These are phyloP conservation scores for Fusarium sp. DNA, from an alignment of 2,329 filamentous ascomycete genomes.

Conservation along the genomic window DNA sequence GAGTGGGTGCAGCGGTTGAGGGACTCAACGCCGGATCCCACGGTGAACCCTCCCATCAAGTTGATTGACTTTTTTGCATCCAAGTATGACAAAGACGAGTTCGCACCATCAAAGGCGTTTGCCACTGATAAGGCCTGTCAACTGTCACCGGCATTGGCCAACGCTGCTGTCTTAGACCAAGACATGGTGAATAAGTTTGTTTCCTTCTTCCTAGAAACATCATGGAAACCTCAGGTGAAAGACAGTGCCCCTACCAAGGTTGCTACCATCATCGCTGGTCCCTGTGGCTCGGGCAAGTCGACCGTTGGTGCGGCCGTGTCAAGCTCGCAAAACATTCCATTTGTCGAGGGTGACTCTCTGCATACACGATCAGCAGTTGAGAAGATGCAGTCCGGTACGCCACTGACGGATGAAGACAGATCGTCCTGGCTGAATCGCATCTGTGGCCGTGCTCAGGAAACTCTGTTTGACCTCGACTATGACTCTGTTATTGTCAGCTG, in stretches of 20 bases:
- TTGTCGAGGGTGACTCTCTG: conserved; percentile 59
- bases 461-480: conserved; percentile 48
- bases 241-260: conserved; percentile 33
- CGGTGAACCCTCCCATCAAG: conserved; percentile 66
- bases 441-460: conserved; percentile 40
- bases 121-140: conserved; percentile 57
- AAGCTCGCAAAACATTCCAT: conserved; percentile 49
- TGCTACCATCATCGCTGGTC: conserved; percentile 56
- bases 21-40: conserved; percentile 60
- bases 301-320: conserved; percentile 55
- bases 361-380: conserved; percentile 53
- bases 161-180: conserved; percentile 52
- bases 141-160: conserved; percentile 62
- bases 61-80: conserved; percentile 66
- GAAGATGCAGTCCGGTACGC: conserved; percentile 50
- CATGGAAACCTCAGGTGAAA: conserved; percentile 55
- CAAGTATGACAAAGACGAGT: conserved; percentile 59
- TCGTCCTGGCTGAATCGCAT: conserved; percentile 51
- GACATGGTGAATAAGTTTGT: conserved; percentile 58
- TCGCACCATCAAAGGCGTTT: conserved; percentile 60
- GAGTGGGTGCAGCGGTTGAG: conserved; percentile 62
- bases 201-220: conserved; percentile 52
- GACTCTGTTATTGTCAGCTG: conserved; percentile 55
- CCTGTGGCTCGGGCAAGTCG: conserved; percentile 60
- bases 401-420: conserved; percentile 54